Base-by-base conservation (phyloP, 2,329 filamentous ascomycete species). In the Graphilbum sp. region DNA sequence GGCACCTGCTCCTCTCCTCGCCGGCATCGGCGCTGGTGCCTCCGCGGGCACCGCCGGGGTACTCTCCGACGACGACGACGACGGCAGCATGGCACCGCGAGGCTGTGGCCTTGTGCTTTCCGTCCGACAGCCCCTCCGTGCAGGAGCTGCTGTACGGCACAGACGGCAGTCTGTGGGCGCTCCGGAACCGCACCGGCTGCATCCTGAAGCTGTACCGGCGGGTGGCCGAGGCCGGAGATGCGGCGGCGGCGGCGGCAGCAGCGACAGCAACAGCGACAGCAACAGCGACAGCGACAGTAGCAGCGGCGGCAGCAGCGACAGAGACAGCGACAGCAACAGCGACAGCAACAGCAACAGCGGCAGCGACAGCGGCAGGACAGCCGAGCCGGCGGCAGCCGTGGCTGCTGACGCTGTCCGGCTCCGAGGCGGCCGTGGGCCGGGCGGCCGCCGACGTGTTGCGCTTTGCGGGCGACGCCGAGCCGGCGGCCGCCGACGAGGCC, bases 341-440 rank as follows among this genome's bases (percentile, higher is more conserved):
- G n/a, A n/a, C n/a, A n/a, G n/a, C n/a, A n/a, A n/a, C n/a, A n/a
- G n/a, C n/a, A n/a, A n/a, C n/a, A n/a, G n/a, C n/a, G n/a, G n/a
- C n/a, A n/a, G n/a, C n/a, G n/a, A n/a, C n/a, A n/a, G n/a, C n/a
- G n/a, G n/a, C n/a, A n/a, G n/a, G n/a, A n/a, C 23, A 8, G 15
- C 34, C 2, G 12, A 13, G 13, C 17, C 11, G 12, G 13, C 29
- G 19, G n/a, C 38, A 38, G 2, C 29, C 47, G 2, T 43, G 49
- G 16, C 42, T 48, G 18, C 34, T 57, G n/a, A 37, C 49, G 5
- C 27, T 57, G 8, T 48, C 46, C 1, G 54, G 54, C 19, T 32
- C 39, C 8, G 24, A 32, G n/a, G 15, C 18, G 5, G 23, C 39
- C 2, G 32, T 46, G 2, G 33, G 39, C 11, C 42, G 41, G 1